Evolutionary conservation across 1,284 basidiomycete genomes (phyloP), one percentile per base, ranked within the genome.

Genomic region (Austroboletus sp.): DNA sequence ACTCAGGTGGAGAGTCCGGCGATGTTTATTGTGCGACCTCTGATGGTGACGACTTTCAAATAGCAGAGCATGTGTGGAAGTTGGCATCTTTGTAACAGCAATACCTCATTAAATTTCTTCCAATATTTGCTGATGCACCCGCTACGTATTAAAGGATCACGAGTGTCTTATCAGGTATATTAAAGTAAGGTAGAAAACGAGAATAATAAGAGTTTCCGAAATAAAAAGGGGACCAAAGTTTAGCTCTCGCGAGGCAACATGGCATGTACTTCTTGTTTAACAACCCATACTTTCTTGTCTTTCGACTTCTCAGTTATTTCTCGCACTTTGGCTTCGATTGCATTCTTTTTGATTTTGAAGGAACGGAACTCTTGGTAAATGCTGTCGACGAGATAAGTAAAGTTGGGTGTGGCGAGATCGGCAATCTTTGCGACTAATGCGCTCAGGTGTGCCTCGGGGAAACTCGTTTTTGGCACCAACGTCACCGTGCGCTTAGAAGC

Each of bases 321-420:
- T 42, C 76, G 72, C 27, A 90, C 70, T 62, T 89, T 89, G 6
- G 79, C 79, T 65, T 88, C 85, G 40, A 90, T 81, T 6, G 84
- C 79, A 40, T 82, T 84, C 71, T 89, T 90, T 70, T 82, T 88
- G 47, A 89, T 75, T 46, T 80, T 81, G 51, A 82, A 68, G 9
- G 60, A 65, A 37, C 76, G 76, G 37, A 89, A 67, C 29, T 83
- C 82, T 51, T 81, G 76, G 55, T 82, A 78, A 50, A 89, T 73
- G 10, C 77, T 74, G 53, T 89, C 86, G 0, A 89, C 74, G 21
- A 90, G 74, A 46, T 79, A 74, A 7, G 72, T 73, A 21, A 89
- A 67, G 53, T 71, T 87, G 13, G 71, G 69, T 2, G 80, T 79
- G 42, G 76, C 72, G 13, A 79, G 68, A 25, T 68, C 65, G 19